A percentile compares a stretch with the other conserved stretches of the same genome.
Evolutionary conservation across 163 green algal species (phyloP).

Genomic region (Scenedesmus sp.): DNA sequence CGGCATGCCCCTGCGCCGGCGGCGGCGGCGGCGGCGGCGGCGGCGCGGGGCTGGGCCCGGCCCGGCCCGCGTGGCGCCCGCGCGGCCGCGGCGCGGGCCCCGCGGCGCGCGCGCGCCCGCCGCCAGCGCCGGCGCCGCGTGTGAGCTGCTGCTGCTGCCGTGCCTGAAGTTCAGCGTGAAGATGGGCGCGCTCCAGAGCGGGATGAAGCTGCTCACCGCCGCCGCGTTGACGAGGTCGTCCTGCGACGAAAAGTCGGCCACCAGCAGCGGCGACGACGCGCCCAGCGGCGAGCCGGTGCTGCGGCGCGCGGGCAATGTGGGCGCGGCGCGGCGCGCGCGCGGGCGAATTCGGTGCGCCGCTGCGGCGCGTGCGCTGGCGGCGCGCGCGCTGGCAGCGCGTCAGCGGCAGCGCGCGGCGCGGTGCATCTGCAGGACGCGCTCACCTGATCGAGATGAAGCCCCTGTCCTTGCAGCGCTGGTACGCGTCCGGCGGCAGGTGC

Average conservation of each 20-base stretch:
- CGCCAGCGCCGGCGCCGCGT: not conserved
- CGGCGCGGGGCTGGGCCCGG: no score
- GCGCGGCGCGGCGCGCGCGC: no score
- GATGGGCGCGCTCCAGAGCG: not conserved
- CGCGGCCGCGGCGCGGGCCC: no score
- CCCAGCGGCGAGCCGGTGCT: not conserved
- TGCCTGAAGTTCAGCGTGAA: constrained; percentile 11
- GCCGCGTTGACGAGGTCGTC: constrained; percentile 32
- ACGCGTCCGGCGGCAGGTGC: not conserved
- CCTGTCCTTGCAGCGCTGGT: not conserved
- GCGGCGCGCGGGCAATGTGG: no score
- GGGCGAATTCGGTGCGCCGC: no score
- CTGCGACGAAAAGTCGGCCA: constrained; percentile 14
- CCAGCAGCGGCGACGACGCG: not conserved
- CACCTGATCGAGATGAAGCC: not conserved
- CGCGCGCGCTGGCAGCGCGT: no score
- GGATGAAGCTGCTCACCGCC: constrained; percentile 12
- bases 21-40: no score
- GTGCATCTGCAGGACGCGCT: not conserved
- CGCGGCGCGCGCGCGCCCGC: no score
- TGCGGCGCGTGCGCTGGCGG: no score
- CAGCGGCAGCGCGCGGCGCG: no score
- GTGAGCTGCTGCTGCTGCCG: not conserved
- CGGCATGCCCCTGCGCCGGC: no score
- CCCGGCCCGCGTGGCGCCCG: no score